Evolutionary conservation across 108 stramenopile species (phyloP).

Genomic region (Fragilaria crotonensis): DNA sequence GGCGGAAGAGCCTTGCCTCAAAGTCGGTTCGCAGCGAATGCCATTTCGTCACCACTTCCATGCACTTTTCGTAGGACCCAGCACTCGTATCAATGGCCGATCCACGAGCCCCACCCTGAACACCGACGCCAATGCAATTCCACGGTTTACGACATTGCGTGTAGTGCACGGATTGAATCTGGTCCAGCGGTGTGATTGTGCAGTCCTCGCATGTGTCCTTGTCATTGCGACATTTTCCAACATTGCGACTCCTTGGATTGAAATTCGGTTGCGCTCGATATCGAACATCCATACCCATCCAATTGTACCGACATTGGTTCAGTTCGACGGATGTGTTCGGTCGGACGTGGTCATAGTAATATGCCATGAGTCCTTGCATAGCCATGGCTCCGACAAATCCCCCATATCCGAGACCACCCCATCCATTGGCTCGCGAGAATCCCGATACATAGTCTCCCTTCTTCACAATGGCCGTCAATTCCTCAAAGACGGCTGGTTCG

Average conservation of each 20-base stretch:
- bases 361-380: conserved; percentile 56
- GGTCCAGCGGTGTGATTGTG: conserved; percentile 20
- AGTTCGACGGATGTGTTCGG: conserved; percentile 48
- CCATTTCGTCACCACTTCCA: conserved; percentile 36
- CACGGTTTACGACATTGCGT: conserved; percentile 65
- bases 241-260: neutral
- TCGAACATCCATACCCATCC: conserved; percentile 35
- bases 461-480: conserved; percentile 32
- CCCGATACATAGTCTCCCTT: conserved; percentile 39
- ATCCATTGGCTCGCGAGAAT: conserved; percentile 32
- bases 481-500: conserved; percentile 32
- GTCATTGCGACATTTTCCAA: conserved; percentile 29
- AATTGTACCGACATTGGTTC: conserved; percentile 52
- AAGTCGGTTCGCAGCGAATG: conserved; percentile 44
- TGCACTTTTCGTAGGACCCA: conserved; percentile 42
- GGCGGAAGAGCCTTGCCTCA: conserved; percentile 36
- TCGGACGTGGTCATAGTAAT: conserved; percentile 47
- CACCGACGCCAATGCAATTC: conserved; percentile 28
- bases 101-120: conserved; percentile 2
- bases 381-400: conserved; percentile 54
- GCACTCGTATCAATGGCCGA: conserved; percentile 25
- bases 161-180: conserved; percentile 46
- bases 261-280: conserved; percentile 7
- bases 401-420: conserved; percentile 42
- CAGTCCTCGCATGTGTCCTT: conserved; percentile 36